A percentile compares a stretch with the other conserved stretches of the same genome.
Conservation (phyloP, 2,329 filamentous ascomycete species). For the Epichloe sylvatica region DNA sequence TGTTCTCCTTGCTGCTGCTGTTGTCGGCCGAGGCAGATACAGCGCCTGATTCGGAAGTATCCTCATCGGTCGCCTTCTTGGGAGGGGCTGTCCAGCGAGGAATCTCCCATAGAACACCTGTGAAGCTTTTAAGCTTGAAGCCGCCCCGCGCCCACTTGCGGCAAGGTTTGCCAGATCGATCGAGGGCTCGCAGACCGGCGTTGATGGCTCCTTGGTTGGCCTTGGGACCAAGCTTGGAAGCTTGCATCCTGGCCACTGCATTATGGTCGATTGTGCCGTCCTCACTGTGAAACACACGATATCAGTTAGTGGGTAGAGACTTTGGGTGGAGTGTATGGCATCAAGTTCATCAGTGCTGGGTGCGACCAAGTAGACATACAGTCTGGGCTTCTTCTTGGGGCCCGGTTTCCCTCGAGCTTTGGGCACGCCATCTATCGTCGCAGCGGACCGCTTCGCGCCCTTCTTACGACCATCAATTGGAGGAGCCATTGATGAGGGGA, state of each 20-base stretch:
- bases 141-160: conserved; percentile 78
- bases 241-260: conserved; percentile 33
- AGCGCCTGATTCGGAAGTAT: conserved; percentile 31
- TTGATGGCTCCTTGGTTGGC: conserved; percentile 97
- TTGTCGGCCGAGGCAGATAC: conserved; percentile 34
- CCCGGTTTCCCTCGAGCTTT: conserved; percentile 77
- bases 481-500: conserved; percentile 43
- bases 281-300: conserved; percentile 32
- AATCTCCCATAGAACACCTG: conserved; percentile 70
- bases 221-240: conserved; percentile 77
- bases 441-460: conserved; percentile 55
- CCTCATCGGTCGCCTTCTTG: conserved; percentile 35
- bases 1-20: conserved; percentile 50
- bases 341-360: not conserved
- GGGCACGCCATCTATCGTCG: conserved; percentile 44
- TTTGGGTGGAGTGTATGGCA: not conserved
- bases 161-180: conserved; percentile 82
- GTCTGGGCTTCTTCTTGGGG: conserved; percentile 86
- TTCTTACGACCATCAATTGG: conserved; percentile 54
- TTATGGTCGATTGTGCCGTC: conserved; percentile 49
- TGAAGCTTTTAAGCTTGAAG: conserved; percentile 83
- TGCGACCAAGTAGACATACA: conserved; percentile 51
- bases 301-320: conserved; percentile 15
- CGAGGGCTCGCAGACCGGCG: conserved; percentile 82
- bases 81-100: conserved; percentile 67